Percentiles rank a stretch among this genome's conserved stretches.
These are phyloP conservation scores for Drechmeria coniospora DNA, from an alignment of 2,329 filamentous ascomycete species.

Conservation along the genomic window DNA sequence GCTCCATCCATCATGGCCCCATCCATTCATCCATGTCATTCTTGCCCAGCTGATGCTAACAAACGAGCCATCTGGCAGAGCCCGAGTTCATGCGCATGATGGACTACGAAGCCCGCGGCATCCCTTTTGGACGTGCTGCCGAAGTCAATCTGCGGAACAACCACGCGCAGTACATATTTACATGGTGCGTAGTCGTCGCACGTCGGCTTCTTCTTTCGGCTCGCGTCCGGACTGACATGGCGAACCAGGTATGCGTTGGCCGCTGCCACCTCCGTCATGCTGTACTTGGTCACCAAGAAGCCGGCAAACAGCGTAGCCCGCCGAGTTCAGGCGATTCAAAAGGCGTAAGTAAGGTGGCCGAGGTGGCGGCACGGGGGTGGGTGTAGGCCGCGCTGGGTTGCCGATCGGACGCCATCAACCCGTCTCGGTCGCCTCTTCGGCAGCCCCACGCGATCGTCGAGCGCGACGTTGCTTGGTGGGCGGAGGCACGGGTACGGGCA, in stretches of 20 bases:
- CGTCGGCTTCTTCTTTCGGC: neutral
- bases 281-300: slow-evolving; percentile 89
- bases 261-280: slow-evolving; percentile 79
- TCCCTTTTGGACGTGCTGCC: slow-evolving; percentile 75
- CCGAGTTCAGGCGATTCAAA: slow-evolving; percentile 60
- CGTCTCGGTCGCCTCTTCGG: slow-evolving; percentile 21
- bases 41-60: slow-evolving; percentile 7
- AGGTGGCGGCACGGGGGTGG: slow-evolving; percentile 4
- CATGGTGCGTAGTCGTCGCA: slow-evolving; percentile 57
- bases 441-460: slow-evolving; percentile 14
- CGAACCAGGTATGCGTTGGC: slow-evolving; percentile 70
- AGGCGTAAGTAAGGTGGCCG: slow-evolving; percentile 38
- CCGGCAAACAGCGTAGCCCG: slow-evolving; percentile 58
- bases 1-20: neutral
- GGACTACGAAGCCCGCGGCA: slow-evolving; percentile 62
- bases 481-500: slow-evolving; percentile 42
- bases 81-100: slow-evolving; percentile 65
- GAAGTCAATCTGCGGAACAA: slow-evolving; percentile 94
- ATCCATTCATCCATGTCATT: neutral
- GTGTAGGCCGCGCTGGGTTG: too few species aligned
- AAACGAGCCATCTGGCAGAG: slow-evolving; percentile 41
- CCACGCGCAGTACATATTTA: slow-evolving; percentile 97
- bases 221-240: slow-evolving; percentile 1
- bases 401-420: too few species aligned
- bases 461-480: slow-evolving; percentile 30